These are phyloP conservation scores for Skeletonema potamos DNA, from an alignment of 108 stramenopile genomes.

Conservation along the genomic window DNA sequence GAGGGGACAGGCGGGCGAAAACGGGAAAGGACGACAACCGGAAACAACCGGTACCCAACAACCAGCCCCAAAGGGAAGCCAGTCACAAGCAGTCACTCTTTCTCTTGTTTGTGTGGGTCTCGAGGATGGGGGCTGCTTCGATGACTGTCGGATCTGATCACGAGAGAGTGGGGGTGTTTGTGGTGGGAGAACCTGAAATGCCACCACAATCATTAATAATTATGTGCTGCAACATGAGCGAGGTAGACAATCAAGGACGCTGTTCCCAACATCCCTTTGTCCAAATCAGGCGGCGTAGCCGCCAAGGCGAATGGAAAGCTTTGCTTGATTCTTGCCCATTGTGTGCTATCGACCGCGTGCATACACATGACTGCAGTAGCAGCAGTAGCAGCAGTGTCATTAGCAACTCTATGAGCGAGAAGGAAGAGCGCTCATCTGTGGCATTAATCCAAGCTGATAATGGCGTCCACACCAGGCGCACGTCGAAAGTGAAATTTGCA, in stretches of 20 bases:
- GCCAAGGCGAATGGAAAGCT: slow-evolving; percentile 33
- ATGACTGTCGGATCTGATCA: too few species aligned
- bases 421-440: neutral
- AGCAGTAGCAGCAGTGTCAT: neutral
- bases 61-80: too few species aligned
- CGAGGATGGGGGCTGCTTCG: too few species aligned
- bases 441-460: neutral
- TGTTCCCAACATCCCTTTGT: slow-evolving; percentile 25
- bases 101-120: too few species aligned
- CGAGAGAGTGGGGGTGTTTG: too few species aligned
- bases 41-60: neutral
- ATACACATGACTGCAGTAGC: neutral
- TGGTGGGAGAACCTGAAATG: too few species aligned
- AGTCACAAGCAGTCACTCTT: too few species aligned
- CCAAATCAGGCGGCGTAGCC: slow-evolving; percentile 22
- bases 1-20: neutral
- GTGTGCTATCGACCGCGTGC: slow-evolving; percentile 9
- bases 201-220: neutral
- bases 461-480: neutral
- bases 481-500: slow-evolving; percentile 16
- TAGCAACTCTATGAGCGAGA: neutral
- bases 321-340: slow-evolving; percentile 22
- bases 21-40: neutral
- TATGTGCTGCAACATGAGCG: neutral
- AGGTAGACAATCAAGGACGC: slow-evolving; percentile 18